Base-by-base conservation (phyloP, 495 filamentous ascomycete species). In the Lophiostoma macrostomum region DNA sequence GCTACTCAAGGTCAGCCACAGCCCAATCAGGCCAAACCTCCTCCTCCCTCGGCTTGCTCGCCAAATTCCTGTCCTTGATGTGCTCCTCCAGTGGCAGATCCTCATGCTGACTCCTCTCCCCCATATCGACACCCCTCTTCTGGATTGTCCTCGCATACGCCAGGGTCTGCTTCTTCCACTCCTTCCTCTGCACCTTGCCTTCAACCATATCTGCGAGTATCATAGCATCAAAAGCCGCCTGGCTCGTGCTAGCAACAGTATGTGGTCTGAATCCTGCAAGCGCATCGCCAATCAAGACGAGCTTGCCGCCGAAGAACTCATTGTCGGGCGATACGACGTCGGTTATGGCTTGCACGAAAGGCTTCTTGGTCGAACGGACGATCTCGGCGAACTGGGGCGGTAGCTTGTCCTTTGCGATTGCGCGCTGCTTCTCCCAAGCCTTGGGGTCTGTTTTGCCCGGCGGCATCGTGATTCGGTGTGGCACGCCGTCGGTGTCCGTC, bases 221-320 rank as follows among this genome's bases (percentile, higher is more conserved):
- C 51, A 73, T 71, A 29, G 73, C 70, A 8, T 73, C 71, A 37
- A 76, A 69, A 5, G 76, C 76, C 10, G 71, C 76, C 60, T 80
- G 77, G 16, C 67, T 72, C 5, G 75, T 79, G 28, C 71, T 71
- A 0, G 73, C 74, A 7, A 74, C 76, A 1, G 76, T 80, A 50
- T 81, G 78, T 16, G 80, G 80, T 13, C 79, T 64, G 41, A 83
- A 79, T 2, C 73, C 74, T 0, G 76, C 77, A 11, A 81, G 49
- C 25, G 79, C 79, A 64, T 83, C 80, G 18, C 79, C 79, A 5
- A 81, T 66, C 28, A 82, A 59, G 25, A 81, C 65, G 1, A 82
- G 68, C 58, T 74, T 77, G 0, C 74, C 77, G 44, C 63, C 61
- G 16, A 76, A 51, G 44, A 74, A 80, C 43, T 72, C 67, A 34